Percentiles rank a stretch among this genome's conserved stretches.
Conservation (phyloP, 306 rosid species). For the Cotoneaster glaucophyllus region DNA sequence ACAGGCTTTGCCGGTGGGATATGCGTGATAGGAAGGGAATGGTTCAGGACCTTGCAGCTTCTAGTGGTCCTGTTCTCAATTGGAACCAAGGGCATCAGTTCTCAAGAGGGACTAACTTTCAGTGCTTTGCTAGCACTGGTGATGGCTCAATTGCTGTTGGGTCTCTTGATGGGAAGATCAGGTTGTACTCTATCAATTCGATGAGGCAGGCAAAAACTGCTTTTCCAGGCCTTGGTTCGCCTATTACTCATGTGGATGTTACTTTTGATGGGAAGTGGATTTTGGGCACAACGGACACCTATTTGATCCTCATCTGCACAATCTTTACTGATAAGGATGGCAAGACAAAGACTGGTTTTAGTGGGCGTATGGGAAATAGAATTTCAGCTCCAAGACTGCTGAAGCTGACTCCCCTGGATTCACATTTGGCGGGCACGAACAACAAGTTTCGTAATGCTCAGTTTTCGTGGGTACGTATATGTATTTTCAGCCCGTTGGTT, state of each 20-base stretch:
- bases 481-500: background rate
- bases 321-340: slow-evolving; percentile 84
- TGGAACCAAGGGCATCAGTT: slow-evolving; percentile 98
- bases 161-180: slow-evolving; percentile 87
- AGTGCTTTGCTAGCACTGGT: slow-evolving; percentile 93
- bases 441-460: slow-evolving; percentile 88
- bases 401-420: slow-evolving; percentile 88
- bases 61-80: slow-evolving; percentile 62
- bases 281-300: slow-evolving; percentile 83
- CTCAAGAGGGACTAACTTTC: slow-evolving; percentile 91
- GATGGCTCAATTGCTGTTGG: slow-evolving; percentile 97
- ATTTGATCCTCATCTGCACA: slow-evolving; percentile 73
- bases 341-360: slow-evolving; percentile 71
- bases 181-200: slow-evolving; percentile 72
- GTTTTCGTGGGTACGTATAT: slow-evolving; percentile 84
- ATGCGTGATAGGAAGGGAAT: slow-evolving; percentile 92
- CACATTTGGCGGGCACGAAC: slow-evolving; percentile 79
- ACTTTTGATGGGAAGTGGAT: slow-evolving; percentile 97
- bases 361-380: slow-evolving; percentile 90
- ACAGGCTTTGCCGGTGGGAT: slow-evolving; percentile 97
- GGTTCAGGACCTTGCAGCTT: slow-evolving; percentile 71
- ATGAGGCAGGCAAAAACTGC: slow-evolving; percentile 95
- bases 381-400: slow-evolving; percentile 91
- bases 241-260: slow-evolving; percentile 87
- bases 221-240: slow-evolving; percentile 97